Conservation (phyloP, 495 filamentous ascomycete species). For the Penicillium diatomitis region DNA sequence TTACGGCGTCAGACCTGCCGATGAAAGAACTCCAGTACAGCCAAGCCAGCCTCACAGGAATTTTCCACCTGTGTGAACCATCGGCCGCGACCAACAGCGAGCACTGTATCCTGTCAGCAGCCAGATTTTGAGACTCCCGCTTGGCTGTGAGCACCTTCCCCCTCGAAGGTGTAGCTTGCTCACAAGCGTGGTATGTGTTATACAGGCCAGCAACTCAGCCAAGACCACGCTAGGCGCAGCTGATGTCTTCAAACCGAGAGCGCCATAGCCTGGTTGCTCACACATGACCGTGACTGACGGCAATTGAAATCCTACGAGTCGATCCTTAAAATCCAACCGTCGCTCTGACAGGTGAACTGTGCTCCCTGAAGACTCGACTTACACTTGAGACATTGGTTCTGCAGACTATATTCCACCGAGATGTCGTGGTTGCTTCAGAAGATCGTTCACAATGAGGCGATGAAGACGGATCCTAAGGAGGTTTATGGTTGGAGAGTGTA, state of each 20-base stretch:
- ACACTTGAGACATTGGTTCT: too few relatives aligned
- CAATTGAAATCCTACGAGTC: background rate
- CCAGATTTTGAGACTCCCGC: too few relatives aligned
- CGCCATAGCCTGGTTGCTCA: background rate
- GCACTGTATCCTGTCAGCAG: too few relatives aligned
- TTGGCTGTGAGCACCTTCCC: background rate
- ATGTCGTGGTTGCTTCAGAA: conserved; percentile 45
- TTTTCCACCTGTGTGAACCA: too few relatives aligned
- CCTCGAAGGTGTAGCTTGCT: conserved; percentile 7
- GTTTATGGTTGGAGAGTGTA: conserved; percentile 76
- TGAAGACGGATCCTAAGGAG: conserved; percentile 62
- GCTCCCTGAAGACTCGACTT: too few relatives aligned
- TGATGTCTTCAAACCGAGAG: conserved; percentile 1
- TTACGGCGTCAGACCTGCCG: too few relatives aligned
- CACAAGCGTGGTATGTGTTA: background rate
- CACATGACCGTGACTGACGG: conserved; percentile 6
- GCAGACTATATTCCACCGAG: background rate
- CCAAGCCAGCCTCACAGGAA: too few relatives aligned
- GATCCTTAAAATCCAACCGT: background rate
- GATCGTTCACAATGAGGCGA: conserved; percentile 71
- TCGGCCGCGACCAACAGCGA: too few relatives aligned
- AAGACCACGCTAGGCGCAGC: conserved; percentile 3
- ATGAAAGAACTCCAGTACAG: too few relatives aligned
- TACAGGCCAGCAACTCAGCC: conserved; percentile 6
- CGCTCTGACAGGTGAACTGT: too few relatives aligned